A percentile compares a stretch with the other conserved stretches of the same genome.
These are phyloP conservation scores for Phaeoacremonium minimum DNA, from an alignment of 2,329 filamentous ascomycete genomes.

Conservation along the genomic window DNA sequence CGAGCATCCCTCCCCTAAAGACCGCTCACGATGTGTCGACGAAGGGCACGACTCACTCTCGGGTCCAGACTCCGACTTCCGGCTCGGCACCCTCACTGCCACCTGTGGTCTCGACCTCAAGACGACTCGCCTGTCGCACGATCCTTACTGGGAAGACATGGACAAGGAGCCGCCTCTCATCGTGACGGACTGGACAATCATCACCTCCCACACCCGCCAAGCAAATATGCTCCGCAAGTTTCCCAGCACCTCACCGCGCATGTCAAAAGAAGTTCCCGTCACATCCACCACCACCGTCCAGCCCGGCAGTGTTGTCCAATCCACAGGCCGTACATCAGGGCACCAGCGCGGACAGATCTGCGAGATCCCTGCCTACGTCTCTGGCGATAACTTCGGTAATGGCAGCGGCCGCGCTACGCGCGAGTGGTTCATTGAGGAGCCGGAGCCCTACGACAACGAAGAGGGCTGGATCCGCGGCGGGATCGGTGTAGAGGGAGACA, in stretches of 20 bases:
- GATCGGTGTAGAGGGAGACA: slow-evolving; percentile 39
- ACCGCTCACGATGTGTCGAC: slow-evolving; percentile 27
- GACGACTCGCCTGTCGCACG: slow-evolving; percentile 37
- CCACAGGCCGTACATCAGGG: slow-evolving; percentile 38
- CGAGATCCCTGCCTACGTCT: slow-evolving; percentile 37
- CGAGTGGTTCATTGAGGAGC: slow-evolving; percentile 41
- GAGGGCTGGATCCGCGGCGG: slow-evolving; percentile 40
- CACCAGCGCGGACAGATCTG: slow-evolving; percentile 35
- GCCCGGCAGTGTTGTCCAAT: slow-evolving; percentile 29
- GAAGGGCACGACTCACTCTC: slow-evolving; percentile 31
- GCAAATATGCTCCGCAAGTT: slow-evolving; percentile 37
- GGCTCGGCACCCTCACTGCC: slow-evolving; percentile 29
- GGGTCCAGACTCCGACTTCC: slow-evolving; percentile 17
- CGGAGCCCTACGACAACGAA: slow-evolving; percentile 28
- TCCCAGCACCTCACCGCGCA: slow-evolving; percentile 26
- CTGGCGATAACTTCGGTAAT: slow-evolving; percentile 24
- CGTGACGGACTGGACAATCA: slow-evolving; percentile 39
- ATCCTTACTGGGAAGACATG: slow-evolving; percentile 38
- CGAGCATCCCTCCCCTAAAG: slow-evolving; percentile 36
- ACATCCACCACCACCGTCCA: slow-evolving; percentile 21
- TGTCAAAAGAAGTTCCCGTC: slow-evolving; percentile 24
- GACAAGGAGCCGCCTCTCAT: slow-evolving; percentile 33
- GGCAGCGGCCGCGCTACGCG: slow-evolving; percentile 35
- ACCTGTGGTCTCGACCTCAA: slow-evolving; percentile 36
- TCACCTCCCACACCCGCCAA: slow-evolving; percentile 25